Conservation (phyloP, 257 asterid genomes). For the Eucommia ulmoides region DNA sequence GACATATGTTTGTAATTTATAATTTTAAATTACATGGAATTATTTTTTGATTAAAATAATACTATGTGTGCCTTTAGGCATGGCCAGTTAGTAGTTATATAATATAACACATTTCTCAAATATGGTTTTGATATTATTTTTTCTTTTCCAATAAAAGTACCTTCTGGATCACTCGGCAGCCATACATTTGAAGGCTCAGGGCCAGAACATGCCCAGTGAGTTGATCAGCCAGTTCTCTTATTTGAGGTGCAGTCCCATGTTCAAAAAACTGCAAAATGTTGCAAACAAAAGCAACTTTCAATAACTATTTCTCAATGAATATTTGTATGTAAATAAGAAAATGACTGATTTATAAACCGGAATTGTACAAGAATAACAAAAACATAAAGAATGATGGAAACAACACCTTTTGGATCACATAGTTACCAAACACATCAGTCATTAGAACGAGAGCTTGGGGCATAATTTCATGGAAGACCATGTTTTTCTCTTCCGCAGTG, state of each 20-base stretch:
- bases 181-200: conserved; percentile 86
- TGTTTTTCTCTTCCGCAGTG: conserved; percentile 48
- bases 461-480: conserved; percentile 70
- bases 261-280: conserved; percentile 51
- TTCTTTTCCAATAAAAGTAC: conserved; percentile 29
- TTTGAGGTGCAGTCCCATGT: conserved; percentile 60
- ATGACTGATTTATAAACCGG: background rate
- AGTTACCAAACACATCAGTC: conserved; percentile 87
- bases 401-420: conserved; percentile 73
- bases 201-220: conserved; percentile 59
- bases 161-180: conserved; percentile 89
- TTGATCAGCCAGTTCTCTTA: conserved; percentile 55
- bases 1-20: too few species aligned
- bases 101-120: too few species aligned
- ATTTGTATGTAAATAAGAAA: background rate
- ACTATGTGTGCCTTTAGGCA: too few species aligned
- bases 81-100: too few species aligned
- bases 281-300: background rate
- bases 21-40: too few species aligned
- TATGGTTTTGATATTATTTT: too few species aligned
- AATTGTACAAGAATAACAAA: too few species aligned
- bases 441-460: conserved; percentile 65
- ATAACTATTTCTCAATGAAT: background rate
- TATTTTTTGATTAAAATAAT: too few species aligned
- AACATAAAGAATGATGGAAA: background rate